These are phyloP conservation scores for Psophocarpus tetragonolobus DNA, from an alignment of 306 rosid genomes.

Conservation along the genomic window DNA sequence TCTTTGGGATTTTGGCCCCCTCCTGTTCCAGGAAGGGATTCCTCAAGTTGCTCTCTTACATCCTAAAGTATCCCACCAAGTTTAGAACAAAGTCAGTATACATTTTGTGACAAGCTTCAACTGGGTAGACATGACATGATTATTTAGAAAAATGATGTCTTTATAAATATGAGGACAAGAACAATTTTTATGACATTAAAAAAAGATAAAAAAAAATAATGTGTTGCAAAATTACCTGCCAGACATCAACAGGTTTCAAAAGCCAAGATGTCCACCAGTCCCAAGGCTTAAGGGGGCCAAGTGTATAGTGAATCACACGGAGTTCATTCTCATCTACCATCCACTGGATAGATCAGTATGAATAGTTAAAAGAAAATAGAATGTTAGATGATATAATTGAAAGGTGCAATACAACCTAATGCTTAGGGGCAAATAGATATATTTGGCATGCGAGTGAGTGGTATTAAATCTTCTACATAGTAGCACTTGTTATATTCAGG, in stretches of 20 bases:
- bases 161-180: background rate
- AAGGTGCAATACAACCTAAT: conserved; percentile 2
- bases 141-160: background rate
- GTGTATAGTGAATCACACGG: conserved; percentile 91
- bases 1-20: conserved; percentile 86
- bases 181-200: background rate
- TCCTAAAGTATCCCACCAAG: conserved; percentile 57
- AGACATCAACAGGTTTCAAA: conserved; percentile 96
- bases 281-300: conserved; percentile 99
- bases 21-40: conserved; percentile 89
- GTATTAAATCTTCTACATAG: background rate
- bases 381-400: conserved; percentile 11
- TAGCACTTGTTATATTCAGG: background rate
- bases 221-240: conserved; percentile 76
- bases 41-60: conserved; percentile 75
- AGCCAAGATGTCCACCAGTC: conserved; percentile 99
- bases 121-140: background rate
- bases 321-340: conserved; percentile 95
- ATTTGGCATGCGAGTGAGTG: background rate
- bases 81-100: conserved; percentile 13
- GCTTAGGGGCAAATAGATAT: conserved; percentile 9
- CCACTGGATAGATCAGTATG: conserved; percentile 64
- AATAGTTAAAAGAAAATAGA: conserved; percentile 32
- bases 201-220: conserved; percentile 15
- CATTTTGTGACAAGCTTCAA: conserved; percentile 30